Evolutionary conservation across 164 flowering plant species (phyloP), one percentile per base, ranked within the genome.

Genomic region (Macadamia tetraphylla): DNA sequence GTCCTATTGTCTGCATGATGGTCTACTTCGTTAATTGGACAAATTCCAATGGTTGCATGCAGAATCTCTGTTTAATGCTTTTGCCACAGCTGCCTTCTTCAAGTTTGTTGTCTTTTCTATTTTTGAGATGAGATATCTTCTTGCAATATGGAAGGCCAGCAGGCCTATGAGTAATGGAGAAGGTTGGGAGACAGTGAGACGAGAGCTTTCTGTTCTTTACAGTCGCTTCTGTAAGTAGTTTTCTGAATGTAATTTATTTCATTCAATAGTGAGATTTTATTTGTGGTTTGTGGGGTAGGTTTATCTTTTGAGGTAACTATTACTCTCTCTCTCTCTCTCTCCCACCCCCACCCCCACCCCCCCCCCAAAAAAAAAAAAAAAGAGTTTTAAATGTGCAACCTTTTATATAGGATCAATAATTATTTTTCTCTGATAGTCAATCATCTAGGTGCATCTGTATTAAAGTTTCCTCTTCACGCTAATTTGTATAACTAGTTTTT

Each of bases 31-130:
- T 13, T 67, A 43, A 58, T 23, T 51, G 13, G 64, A 53, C 58
- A 53, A 29, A 51, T 56, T 71, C 64, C 74, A 63, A 23, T 74
- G 43, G 71, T 79, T 63, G 63, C 51, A 53, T 80, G 17, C 94
- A 92, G 99, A 94, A 73, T 94, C 99, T 57, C 76, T 94, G 62
- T 94, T 94, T 67, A 94, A 94, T 87, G 99, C 97, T 58, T 94
- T 94, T 85, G 97, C 99, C 61, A 88, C 97, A 48, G 97, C 99
- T 63, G 97, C 97, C 51, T 94, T 94, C 79, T 94, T 94, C 97
- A 94, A 94, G 86, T 94, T 94, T 70, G 97, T 92, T 62, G 97
- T 94, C 69, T 92, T 92, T 81, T 90, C 99, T 46, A 92, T 94
- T 63, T 94, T 92, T 84, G 99, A 94, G 84, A 94, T 92, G 97